These are phyloP conservation scores for Kodamaea ohmeri DNA, from an alignment of 1,139 yeast genomes.

Conservation along the genomic window DNA sequence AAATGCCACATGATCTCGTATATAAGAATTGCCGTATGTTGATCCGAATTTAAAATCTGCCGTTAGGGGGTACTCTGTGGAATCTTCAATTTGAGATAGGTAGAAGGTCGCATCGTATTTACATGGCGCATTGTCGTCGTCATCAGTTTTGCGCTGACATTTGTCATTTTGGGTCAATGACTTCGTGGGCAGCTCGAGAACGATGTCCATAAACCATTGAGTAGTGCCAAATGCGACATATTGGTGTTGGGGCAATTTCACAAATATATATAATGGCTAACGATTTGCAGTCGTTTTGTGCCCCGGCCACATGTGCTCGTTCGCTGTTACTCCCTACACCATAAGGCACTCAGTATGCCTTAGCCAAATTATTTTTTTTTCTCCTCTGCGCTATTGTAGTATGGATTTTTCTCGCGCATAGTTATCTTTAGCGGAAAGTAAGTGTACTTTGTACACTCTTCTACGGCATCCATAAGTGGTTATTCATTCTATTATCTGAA, in stretches of 20 bases:
- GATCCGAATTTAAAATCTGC: no score
- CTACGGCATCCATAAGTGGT: constrained; percentile 5
- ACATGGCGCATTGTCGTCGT: not conserved
- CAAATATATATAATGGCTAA: constrained; percentile 1
- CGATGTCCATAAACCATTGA: constrained; percentile 2
- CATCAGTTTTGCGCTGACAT: constrained; percentile 19
- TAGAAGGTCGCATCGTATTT: no score
- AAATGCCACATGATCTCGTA: no score
- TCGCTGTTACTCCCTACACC: not conserved
- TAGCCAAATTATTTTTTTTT: not conserved
- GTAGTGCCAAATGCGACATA: constrained; percentile 1
- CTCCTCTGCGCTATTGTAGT: not conserved
- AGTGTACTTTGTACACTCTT: not conserved
- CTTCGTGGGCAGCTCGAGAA: constrained; percentile 30
- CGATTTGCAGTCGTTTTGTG: constrained; percentile 1
- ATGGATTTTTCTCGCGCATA: not conserved
- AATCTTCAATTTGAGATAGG: no score
- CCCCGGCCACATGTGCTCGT: constrained; percentile 1
- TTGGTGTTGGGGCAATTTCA: not conserved
- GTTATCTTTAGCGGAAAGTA: not conserved
- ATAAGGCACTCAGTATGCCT: constrained; percentile 2
- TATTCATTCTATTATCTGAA: no score
- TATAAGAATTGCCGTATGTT: no score
- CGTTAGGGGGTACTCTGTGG: no score
- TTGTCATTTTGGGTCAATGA: constrained; percentile 32